A percentile compares a stretch with the other conserved stretches of the same genome.
Evolutionary conservation across 805 yeast genomes (phyloP).

Genomic region (Cyberlindnera japonica): DNA sequence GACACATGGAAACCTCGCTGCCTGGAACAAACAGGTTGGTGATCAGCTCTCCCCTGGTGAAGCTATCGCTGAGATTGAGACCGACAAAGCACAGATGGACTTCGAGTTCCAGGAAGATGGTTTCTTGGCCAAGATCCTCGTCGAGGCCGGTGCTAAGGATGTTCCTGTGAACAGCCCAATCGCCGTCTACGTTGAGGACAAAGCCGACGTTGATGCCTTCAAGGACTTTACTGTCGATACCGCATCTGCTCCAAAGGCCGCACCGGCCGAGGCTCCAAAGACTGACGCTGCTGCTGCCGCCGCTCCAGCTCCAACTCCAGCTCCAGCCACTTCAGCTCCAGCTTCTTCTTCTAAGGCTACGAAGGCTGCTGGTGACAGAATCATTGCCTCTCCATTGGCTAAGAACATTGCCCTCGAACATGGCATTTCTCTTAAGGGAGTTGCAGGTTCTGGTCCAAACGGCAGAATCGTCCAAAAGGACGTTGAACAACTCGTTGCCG

Average conservation of each 20-base stretch:
- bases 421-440: conserved; percentile 80
- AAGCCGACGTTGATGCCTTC: conserved; percentile 81
- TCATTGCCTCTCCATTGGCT: conserved; percentile 93
- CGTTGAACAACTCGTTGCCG: conserved; percentile 66
- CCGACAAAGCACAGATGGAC: conserved; percentile 98
- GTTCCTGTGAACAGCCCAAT: conserved; percentile 93
- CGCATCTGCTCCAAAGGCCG: conserved; percentile 34
- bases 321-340: conserved; percentile 29
- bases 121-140: conserved; percentile 78
- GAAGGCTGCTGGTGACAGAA: conserved; percentile 51
- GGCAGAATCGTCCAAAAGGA: conserved; percentile 94
- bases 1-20: conserved; percentile 91
- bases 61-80: conserved; percentile 92
- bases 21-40: conserved; percentile 89
- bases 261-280: conserved; percentile 21
- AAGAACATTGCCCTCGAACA: conserved; percentile 88
- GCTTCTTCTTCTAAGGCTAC: conserved; percentile 31
- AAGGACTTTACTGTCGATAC: conserved; percentile 83
- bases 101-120: conserved; percentile 98
- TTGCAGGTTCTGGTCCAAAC: conserved; percentile 90
- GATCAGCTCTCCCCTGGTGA: conserved; percentile 90
- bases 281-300: conserved; percentile 21
- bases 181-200: conserved; percentile 92
- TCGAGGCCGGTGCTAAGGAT: conserved; percentile 83
- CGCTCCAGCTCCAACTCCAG: conserved; percentile 29